phyloP scores from a whole-genome alignment of 106 monocot species.

The Allium fistulosum region DNA sequence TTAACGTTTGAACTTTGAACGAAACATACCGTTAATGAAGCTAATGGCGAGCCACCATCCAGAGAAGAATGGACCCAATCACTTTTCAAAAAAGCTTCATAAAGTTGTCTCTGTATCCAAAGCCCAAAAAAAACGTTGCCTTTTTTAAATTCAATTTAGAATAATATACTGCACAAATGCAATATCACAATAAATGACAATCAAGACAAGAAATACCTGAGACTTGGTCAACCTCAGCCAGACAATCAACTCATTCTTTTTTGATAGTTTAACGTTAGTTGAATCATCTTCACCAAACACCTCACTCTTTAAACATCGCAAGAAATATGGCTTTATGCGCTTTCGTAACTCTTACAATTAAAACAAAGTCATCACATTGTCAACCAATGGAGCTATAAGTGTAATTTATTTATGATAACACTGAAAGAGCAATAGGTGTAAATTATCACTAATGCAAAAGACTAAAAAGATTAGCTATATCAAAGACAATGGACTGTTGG shows the following conservation, averaged over 20 bases:
- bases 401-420: too few species aligned
- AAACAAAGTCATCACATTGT: background rate
- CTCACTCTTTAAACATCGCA: conserved; percentile 90
- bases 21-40: conserved; percentile 72
- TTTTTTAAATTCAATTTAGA: background rate
- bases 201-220: conserved; percentile 45
- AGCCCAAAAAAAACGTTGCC: background rate
- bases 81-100: conserved; percentile 97
- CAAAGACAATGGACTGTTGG: background rate
- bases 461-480: too few species aligned
- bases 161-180: too few species aligned
- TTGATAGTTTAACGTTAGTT: conserved; percentile 42
- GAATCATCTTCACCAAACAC: conserved; percentile 51
- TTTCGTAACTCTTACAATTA: conserved; percentile 66
- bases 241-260: conserved; percentile 87
- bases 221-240: conserved; percentile 74
- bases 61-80: conserved; percentile 65
- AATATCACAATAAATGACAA: background rate
- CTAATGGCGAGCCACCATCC: conserved; percentile 73
- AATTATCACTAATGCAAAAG: too few species aligned
- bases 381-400: too few species aligned
- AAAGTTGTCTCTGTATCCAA: conserved; percentile 75
- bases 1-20: too few species aligned
- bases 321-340: conserved; percentile 86
- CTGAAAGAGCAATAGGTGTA: too few species aligned